Evolutionary conservation across 805 yeast genomes (phyloP).

Genomic region (Teunomyces funiuensis): DNA sequence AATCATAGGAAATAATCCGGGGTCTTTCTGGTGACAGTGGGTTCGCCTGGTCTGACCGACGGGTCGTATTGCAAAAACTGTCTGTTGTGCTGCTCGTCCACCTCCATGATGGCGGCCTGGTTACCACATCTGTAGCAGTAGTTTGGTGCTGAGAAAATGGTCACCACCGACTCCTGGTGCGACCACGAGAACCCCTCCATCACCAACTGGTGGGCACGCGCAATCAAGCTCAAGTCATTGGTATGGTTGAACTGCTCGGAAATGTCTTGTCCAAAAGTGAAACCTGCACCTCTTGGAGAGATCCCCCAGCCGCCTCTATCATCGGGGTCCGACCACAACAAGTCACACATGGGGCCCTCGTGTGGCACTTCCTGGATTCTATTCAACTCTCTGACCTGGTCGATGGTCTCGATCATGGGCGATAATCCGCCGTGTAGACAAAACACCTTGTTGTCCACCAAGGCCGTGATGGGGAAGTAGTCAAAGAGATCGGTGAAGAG

Average conservation of each 20-base stretch:
- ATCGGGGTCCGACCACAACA: constrained; percentile 96
- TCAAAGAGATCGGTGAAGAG: constrained; percentile 88
- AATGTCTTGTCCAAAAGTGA: constrained; percentile 95
- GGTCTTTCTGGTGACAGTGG: constrained; percentile 93
- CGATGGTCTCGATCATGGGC: constrained; percentile 91
- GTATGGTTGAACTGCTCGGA: constrained; percentile 92
- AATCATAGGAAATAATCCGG: constrained; percentile 89
- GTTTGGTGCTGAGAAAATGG: constrained; percentile 93
- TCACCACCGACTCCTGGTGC: constrained; percentile 90
- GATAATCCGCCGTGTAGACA: constrained; percentile 94
- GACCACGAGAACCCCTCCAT: constrained; percentile 97
- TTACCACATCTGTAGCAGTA: constrained; percentile 97
- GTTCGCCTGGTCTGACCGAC: constrained; percentile 95
- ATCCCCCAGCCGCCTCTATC: constrained; percentile 98
- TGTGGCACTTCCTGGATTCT: constrained; percentile 96
- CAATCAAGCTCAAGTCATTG: constrained; percentile 78
- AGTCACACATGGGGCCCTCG: constrained; percentile 97
- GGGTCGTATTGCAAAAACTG: constrained; percentile 96
- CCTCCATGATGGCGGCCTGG: constrained; percentile 98
- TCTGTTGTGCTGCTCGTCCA: constrained; percentile 88
- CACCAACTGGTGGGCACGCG: constrained; percentile 96
- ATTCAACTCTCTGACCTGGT: constrained; percentile 86
- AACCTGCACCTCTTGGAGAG: constrained; percentile 97
- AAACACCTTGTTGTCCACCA: constrained; percentile 86
- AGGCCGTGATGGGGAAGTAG: constrained; percentile 89